A percentile compares a stretch with the other conserved stretches of the same genome.
Conservation (phyloP, 169 alveolate species). For the Plasmodium adleri region DNA sequence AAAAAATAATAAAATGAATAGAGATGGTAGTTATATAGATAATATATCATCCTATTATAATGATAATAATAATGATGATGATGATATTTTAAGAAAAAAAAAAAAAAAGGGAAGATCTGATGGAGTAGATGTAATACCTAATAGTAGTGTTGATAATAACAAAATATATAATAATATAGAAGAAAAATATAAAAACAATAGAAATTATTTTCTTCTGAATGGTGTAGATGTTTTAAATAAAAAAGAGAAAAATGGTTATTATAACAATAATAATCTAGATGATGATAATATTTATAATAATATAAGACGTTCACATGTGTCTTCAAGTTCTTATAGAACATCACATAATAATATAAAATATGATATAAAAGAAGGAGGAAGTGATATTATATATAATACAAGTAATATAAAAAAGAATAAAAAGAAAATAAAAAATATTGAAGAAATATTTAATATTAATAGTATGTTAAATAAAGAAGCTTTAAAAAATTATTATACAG, state of each 20-base stretch:
- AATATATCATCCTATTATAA: conserved; percentile 1
- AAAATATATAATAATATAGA: neutral
- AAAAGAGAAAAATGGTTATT: too few relatives aligned
- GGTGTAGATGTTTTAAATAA: neutral
- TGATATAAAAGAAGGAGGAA: too few relatives aligned
- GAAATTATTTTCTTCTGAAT: neutral
- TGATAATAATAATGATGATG: neutral
- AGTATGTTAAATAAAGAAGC: conserved; percentile 26
- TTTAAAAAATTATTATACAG: conserved; percentile 31
- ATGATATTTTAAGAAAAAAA: neutral
- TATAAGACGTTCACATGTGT: neutral
- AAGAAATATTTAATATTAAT: conserved; percentile 40
- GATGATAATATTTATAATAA: neutral
- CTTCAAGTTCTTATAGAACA: too few relatives aligned
- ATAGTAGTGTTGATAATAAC: neutral
- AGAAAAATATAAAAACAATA: too few relatives aligned
- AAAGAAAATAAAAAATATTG: neutral
- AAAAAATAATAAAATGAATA: conserved; percentile 1
- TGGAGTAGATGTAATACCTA: too few relatives aligned
- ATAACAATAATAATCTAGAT: too few relatives aligned
- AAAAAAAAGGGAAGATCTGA: neutral
- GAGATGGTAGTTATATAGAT: neutral
- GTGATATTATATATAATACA: neutral
- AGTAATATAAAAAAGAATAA: neutral
- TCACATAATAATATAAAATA: too few relatives aligned